Percentiles rank a stretch among this genome's conserved stretches.
Evolutionary conservation across 805 yeast species (phyloP).

Genomic region (Saturnispora serradocipensis): DNA sequence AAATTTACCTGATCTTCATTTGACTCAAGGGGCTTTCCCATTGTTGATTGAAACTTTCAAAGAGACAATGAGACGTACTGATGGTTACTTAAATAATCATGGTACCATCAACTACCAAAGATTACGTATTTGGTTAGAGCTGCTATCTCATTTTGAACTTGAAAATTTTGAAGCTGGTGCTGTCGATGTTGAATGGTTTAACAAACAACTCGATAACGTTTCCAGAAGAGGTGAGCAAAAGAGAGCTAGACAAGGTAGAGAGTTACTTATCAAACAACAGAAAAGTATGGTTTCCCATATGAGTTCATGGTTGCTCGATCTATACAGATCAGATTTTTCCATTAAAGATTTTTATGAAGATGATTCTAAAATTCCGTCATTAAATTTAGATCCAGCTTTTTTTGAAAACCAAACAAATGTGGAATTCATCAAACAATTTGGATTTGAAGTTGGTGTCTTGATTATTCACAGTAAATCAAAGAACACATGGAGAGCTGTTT

Average conservation of each 20-base stretch:
- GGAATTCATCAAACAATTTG: conserved; percentile 54
- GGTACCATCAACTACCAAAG: conserved; percentile 75
- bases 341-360: conserved; percentile 24
- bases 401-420: conserved; percentile 37
- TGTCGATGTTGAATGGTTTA: conserved; percentile 87
- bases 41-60: conserved; percentile 81
- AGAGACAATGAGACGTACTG: conserved; percentile 58
- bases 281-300: conserved; percentile 57
- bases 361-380: conserved; percentile 36
- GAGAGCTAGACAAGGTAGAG: conserved; percentile 56
- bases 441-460: conserved; percentile 57
- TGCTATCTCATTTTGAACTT: conserved; percentile 69
- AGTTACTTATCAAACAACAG: conserved; percentile 61
- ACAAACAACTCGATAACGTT: conserved; percentile 70
- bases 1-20: conserved; percentile 84
- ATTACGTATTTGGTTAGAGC: conserved; percentile 65
- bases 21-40: conserved; percentile 97
- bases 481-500: conserved; percentile 46
- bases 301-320: conserved; percentile 38
- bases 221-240: conserved; percentile 64
- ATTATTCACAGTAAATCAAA: conserved; percentile 54
- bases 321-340: conserved; percentile 27
- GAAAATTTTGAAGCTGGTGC: conserved; percentile 79
- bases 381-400: conserved; percentile 39
- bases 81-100: conserved; percentile 75